Percentiles rank a stretch among this genome's conserved stretches.
Conservation (phyloP, 2,329 filamentous ascomycete genomes). For the Dothideomycetes sp. region DNA sequence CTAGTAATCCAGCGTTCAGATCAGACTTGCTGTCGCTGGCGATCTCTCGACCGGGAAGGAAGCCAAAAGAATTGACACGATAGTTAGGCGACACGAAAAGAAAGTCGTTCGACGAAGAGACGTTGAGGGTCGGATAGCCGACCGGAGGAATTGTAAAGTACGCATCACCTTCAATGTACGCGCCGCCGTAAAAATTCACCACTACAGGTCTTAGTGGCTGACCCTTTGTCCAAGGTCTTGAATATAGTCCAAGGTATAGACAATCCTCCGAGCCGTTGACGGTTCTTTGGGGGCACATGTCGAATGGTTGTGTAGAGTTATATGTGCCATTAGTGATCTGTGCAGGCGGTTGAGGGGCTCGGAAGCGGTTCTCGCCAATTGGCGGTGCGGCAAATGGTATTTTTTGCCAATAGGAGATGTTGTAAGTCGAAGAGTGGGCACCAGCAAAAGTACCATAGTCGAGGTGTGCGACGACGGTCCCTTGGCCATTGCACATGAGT, state of each 20-base stretch:
- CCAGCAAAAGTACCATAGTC: constrained; percentile 11
- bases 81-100: constrained; percentile 44
- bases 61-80: constrained; percentile 46
- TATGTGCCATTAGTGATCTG: constrained; percentile 40
- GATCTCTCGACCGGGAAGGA: constrained; percentile 40
- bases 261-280: constrained; percentile 49
- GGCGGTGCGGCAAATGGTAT: constrained; percentile 53
- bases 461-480: constrained; percentile 5
- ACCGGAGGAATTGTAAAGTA: constrained; percentile 44
- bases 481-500: not conserved
- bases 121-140: constrained; percentile 48
- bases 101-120: constrained; percentile 39
- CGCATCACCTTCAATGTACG: constrained; percentile 47
- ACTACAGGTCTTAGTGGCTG: constrained; percentile 45
- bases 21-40: constrained; percentile 33
- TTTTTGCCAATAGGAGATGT: constrained; percentile 40
- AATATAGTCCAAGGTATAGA: constrained; percentile 49
- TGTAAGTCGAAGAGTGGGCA: constrained; percentile 8
- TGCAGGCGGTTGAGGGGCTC: constrained; percentile 46
- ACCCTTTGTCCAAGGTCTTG: constrained; percentile 40
- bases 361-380: constrained; percentile 46
- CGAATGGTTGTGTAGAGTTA: constrained; percentile 43
- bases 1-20: constrained; percentile 35
- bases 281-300: constrained; percentile 48
- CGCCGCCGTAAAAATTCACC: constrained; percentile 51